Evolutionary conservation across 257 asterid species (phyloP), one percentile per base, ranked within the genome.

Genomic region (Buddleja alternifolia): DNA sequence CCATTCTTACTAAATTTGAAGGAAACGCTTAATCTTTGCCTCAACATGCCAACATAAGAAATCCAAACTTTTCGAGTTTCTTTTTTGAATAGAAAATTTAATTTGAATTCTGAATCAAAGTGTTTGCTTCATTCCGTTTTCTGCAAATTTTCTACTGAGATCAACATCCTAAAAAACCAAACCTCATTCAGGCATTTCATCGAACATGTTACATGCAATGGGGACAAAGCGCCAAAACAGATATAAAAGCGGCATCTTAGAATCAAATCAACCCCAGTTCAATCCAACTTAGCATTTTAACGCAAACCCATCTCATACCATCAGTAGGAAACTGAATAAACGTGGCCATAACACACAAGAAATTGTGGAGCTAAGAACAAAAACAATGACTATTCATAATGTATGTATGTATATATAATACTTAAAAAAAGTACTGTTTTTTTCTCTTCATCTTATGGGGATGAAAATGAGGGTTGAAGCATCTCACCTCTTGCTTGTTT

Each of bases 171-270:
- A 14, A 29, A n/a, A 51, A 10, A 15, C 23, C 34, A 40, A 47
- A n/a, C 17, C 20, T 57, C 14, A 40, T 10, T 51, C 60, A 58
- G 64, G 63, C 29, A 64, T 73, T 78, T 78, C 34, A 16, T 69
- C 74, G 55, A 73, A 78, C 74, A 69, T 5, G 7, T 50, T 8
- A 34, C 40, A 6, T 37, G 53, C 67, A 61, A 29, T 24, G 39
- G 9, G 32, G 50, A 25, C 19, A 61, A 29, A 63, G 19, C 16
- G 8, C 14, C 19, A 23, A n/a, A 21, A 7, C 34, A 9, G 16
- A 36, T 1, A 19, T 3, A 3, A 14, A 7, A n/a, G 17, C 4
- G 41, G 51, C 70, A 25, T 50, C 12, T 46, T 12, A 4, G 23
- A 53, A 46, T 51, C 32, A 65, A 32, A 57, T 47, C 72, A 57